Conservation (phyloP, 2,329 filamentous ascomycete genomes). For the Scopulariopsis brevicaulis region DNA sequence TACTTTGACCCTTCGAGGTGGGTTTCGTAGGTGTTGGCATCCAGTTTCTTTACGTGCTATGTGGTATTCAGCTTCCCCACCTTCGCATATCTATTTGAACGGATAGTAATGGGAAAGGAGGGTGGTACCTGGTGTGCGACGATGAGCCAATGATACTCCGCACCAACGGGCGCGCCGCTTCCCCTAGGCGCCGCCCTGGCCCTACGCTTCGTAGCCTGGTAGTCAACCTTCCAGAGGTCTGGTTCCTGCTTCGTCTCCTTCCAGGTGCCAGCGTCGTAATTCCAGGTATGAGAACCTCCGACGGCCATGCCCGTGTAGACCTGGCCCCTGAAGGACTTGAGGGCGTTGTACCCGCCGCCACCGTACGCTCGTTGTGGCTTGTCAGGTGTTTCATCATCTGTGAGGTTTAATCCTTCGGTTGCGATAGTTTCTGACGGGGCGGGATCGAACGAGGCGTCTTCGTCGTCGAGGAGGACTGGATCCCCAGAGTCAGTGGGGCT, state of each 20-base stretch:
- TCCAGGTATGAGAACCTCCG: background rate
- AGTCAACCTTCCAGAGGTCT: background rate
- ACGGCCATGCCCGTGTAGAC: background rate
- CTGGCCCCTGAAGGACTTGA: background rate
- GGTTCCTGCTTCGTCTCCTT: background rate
- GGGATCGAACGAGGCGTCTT: too few relatives aligned
- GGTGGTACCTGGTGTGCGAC: background rate
- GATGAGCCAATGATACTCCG: background rate
- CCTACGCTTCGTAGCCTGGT: background rate
- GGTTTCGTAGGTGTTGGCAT: background rate
- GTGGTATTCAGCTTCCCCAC: background rate
- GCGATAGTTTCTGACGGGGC: too few relatives aligned
- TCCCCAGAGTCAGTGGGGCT: too few relatives aligned
- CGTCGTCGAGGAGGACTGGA: too few relatives aligned
- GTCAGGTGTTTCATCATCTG: too few relatives aligned
- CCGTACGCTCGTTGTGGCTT: background rate
- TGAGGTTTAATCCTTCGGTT: too few relatives aligned
- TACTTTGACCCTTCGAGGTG: background rate
- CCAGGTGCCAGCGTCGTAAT: background rate
- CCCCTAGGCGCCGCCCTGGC: background rate
- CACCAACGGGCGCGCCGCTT: background rate
- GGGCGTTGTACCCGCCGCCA: background rate
- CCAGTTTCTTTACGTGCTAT: background rate
- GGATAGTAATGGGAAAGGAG: too few relatives aligned
- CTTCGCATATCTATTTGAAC: background rate